Base-by-base conservation (phyloP, 148 eudicot genomes). In the Vaccinium darrowii region DNA sequence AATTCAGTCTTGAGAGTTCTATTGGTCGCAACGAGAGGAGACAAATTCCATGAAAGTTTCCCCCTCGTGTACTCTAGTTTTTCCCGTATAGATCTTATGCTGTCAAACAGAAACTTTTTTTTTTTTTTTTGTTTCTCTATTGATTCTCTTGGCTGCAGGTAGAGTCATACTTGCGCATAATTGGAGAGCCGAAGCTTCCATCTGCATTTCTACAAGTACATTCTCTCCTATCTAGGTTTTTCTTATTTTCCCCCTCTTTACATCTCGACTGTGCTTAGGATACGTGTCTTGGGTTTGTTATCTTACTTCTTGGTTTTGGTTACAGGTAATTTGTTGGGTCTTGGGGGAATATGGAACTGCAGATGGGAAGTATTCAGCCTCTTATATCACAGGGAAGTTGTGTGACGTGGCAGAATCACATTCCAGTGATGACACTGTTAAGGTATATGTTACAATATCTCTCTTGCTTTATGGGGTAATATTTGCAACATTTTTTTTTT, bases 321-420 rank as follows among this genome's bases (percentile, higher is more conserved):
- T 67, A 76, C 88, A 97, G 99, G 98, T 97, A 53, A 95, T 97
- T 81, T 95, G 99, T 86, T 97, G 99, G 99, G 98, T 97, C 78
- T 89, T 97, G 92, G 99, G 99, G 73, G 99, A 97, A 89, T 95
- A 97, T 86, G 99, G 99, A 87, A 97, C 94, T 84, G 93, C 92
- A 30, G 94, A 91, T 89, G 99, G 98, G 25, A 93, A 92, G 82
- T 94, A 95, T 88, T 95, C 98, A 79, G 98, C 99, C 76, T 94
- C 98, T 47, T 97, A 94, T 85, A 92, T 97, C 81, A 86, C 92
- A 51, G 99, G 98, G 82, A 97, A 95, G 88, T 90, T 97, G 49
- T 95, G 98, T 90, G 99, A 95, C 83, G 94, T 95, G 81, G 98
- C 99, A 83, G 99, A 95, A 85, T 98, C 96, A 36, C 92, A 95